These are phyloP conservation scores for Trichoderma breve DNA, from an alignment of 2,329 filamentous ascomycete genomes.

Conservation along the genomic window DNA sequence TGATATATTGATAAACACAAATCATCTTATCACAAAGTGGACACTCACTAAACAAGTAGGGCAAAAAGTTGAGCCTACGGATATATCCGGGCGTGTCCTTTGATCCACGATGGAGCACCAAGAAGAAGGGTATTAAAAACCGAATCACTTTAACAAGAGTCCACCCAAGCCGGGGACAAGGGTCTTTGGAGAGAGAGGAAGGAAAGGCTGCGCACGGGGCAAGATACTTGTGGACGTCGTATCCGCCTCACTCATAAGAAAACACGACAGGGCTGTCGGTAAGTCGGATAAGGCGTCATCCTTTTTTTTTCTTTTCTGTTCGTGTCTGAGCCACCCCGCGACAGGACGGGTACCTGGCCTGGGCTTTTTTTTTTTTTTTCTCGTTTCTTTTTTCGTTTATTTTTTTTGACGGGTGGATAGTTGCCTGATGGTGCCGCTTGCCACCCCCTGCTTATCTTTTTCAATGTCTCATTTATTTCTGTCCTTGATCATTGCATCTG, in stretches of 20 bases:
- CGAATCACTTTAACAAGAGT: neutral
- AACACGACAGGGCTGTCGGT: conserved; percentile 11
- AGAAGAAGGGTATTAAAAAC: neutral
- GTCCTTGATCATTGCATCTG: neutral
- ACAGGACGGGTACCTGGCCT: conserved; percentile 5
- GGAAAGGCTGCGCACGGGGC: neutral
- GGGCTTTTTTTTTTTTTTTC: neutral
- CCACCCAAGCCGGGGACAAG: neutral
- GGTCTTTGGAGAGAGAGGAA: neutral
- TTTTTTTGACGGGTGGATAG: neutral
- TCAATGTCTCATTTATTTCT: neutral
- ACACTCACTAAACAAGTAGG: neutral
- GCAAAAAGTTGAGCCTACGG: conserved; percentile 14
- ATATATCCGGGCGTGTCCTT: conserved; percentile 13
- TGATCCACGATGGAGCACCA: neutral
- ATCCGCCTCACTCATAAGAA: neutral
- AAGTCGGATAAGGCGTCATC: conserved; percentile 18
- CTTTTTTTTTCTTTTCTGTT: neutral
- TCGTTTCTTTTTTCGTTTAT: neutral
- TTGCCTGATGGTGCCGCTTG: neutral
- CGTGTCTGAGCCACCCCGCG: conserved; percentile 12
- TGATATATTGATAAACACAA: neutral
- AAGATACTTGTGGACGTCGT: neutral
- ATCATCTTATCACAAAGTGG: neutral
- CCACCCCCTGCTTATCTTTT: conserved; percentile 1